Evolutionary conservation across 192 early-diverging fungal species (phyloP), one percentile per base, ranked within the genome.

Genomic region (Glomus cerebriforme): DNA sequence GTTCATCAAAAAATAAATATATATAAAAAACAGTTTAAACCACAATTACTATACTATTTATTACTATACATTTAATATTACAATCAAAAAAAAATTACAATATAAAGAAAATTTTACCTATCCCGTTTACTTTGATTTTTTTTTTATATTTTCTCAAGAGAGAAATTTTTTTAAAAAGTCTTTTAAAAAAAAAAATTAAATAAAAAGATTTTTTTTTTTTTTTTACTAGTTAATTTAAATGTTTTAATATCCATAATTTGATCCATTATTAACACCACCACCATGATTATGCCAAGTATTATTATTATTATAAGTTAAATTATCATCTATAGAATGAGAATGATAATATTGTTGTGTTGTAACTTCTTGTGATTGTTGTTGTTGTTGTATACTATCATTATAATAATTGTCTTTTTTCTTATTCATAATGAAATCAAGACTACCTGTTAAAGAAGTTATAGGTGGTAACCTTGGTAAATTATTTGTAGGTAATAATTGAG

Each of bases 381-480:
- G 62, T 5, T 63, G 27, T 4, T 9, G 9, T 13, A 27, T 2
- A 63, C 7, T 63, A 63, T 27, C 27, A 62, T 62, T 62, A 62
- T 62, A n/a, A 62, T 29, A 27, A 63, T 63, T 63, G 17, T 63
- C 26, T 7, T 63, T 63, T n/a, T 29, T 63, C 10, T 62, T 62
- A 13, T 62, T 62, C 7, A 27, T 27, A 7, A 24, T 63, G 15
- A 22, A 27, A 29, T 63, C 27, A 47, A 47, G 9, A 6, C 37
- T 47, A 27, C 29, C 24, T 26, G 68, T 70, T 29, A 71, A 47
- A 29, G 13, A 37, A 47, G 39, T 47, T 4, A 71, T 71, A 27
- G 69, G 69, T 15, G 69, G 69, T 27, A 74, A 74, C 24, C 58
- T 74, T 8, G 32, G 32, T 9, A 37, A 34, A 59, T 27, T 35